Evolutionary conservation across 192 early-diverging fungal species (phyloP), one percentile per base, ranked within the genome.

Genomic region (Backusella sp.): DNA sequence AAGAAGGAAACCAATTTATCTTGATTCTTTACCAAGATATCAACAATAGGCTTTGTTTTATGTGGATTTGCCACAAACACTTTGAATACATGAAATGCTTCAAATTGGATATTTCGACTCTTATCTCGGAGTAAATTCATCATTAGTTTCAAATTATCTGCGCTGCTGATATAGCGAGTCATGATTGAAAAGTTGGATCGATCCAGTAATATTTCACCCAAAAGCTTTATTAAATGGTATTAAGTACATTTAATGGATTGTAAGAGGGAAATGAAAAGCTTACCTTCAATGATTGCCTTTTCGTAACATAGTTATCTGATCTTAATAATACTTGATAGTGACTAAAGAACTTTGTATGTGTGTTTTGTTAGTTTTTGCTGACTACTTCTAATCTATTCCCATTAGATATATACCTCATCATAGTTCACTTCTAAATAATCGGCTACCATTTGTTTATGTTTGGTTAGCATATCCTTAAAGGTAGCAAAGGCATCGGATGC

Each of bases 61-160:
- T 94, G 94, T 28, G 98, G 98, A 76, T 98, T 99, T 56, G 98
- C 98, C 2, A 98, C 96, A 88, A 99, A 99, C 52, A 98, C 94
- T 90, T 99, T 99, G 88, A 99, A 99, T 32, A 99, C 96, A 86
- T 99, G 98, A 87, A 99, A 99, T 0, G 98, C 98, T 84, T 99
- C 98, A 85, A 98, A 99, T 86, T 99, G 98, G 73, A 99, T 99
- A 80, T 98, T 99, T 79, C 95, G 91, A 82, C 96, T 97, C 78
- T 89, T 93, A 82, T 99, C 96, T 70, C 95, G 89, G 65, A 99
- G 85, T 72, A 97, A 83, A 75, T 94, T 98, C 98, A 99, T 99
- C 90, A 98, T 96, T 78, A 98, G 88, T 84, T 98, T 98, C 68
- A 99, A 85, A 76, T 99, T 99, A 52, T 93, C 95, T 72, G 94